Base-by-base conservation (phyloP, 2,329 filamentous ascomycete species). In the Ceratocystiopsis minuta region DNA sequence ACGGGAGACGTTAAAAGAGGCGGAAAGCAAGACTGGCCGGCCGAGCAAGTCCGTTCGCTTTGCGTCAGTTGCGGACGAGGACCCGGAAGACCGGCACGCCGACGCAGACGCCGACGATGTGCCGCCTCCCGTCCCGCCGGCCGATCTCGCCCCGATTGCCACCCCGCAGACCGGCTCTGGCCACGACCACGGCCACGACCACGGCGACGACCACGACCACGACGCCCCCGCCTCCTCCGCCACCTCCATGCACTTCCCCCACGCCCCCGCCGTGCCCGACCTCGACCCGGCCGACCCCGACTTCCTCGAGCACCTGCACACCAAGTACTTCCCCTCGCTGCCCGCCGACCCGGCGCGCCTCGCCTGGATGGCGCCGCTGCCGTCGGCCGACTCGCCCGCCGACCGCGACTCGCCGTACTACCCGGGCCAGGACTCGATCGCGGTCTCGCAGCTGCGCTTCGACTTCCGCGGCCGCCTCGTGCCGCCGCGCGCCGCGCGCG, bases 291-390 rank as follows among this genome's bases (percentile, higher is more conserved):
- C 74, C 34, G 83, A 87, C 45, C 79, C 83, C 0, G 68, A 84
- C 54, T 96, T 96, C 62, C 76, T 96, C 44, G 62, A 73, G 38
- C 79, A 83, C 43, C 74, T 98, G 6, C 87, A 94, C 65, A 63
- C 76, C 17, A 94, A 95, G 59, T 98, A 94, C 69, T 98, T 95
- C 60, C 87, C 90, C 13, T 74, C 77, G 47, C 77, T 94, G 1
- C 76, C 87, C 2, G 75, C 86, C 42, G 84, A 95, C 58, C 86
- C 87, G 0, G 77, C 78, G 45, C 80, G 83, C 41, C 73, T 95
- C 4, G 82, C 84, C 16, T 98, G 88, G 88, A 90, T 96, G 72
- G 76, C 78, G 40, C 78, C 80, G 14, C 55, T 80, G 39, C 76
- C 77, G 7, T 75, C 77, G 5, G 58, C 72, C 38, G 70, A 76